Base-by-base conservation (phyloP, 192 early-diverging fungal genomes). In the Linnemannia zychae region DNA sequence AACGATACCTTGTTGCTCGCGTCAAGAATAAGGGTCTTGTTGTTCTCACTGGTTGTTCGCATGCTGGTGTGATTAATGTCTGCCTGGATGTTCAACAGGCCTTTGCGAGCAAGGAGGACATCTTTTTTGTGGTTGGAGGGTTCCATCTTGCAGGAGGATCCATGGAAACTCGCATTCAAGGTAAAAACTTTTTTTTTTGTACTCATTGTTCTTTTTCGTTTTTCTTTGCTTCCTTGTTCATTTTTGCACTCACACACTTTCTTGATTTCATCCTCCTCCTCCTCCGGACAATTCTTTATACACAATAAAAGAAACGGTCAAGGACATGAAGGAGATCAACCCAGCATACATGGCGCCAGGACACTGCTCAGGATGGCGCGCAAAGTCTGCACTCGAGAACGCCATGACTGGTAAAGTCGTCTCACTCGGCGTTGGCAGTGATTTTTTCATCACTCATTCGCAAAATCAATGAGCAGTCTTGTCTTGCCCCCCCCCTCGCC, bases 321-420 rank as follows among this genome's bases (percentile, higher is more conserved):
- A 68, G 44, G 83, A 85, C 33, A 82, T 82, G 77, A 24, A 57
- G 18, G 52, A 37, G 5, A 33, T 87, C 50, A 72, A 78, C 22
- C 86, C 86, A 3, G 47, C 77, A 1, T 87, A 63, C 33, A 71
- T 87, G 70, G 86, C 86, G 11, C 86, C 86, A 24, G 86, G 86
- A 7, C 86, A 87, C 72, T 87, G 86, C 76, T 87, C 86, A 31
- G 86, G 86, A 36, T 87, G 86, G 86, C 68, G 80, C 13, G 74
- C 80, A 46, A 87, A 79, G 66, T 52, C 80, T 5, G 86, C 86
- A 13, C 57, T 87, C 17, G 86, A 87, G 50, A 44, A 85, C 36
- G 74, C 77, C 34, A 72, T 85, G 74, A 77, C 77, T 4, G 77
- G 83, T 15, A 47, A 60, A 37, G 83, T 85, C 36, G 78, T 53